Conservation (phyloP, 1,139 yeast species). For the Debaryomycetaceae sp. region DNA sequence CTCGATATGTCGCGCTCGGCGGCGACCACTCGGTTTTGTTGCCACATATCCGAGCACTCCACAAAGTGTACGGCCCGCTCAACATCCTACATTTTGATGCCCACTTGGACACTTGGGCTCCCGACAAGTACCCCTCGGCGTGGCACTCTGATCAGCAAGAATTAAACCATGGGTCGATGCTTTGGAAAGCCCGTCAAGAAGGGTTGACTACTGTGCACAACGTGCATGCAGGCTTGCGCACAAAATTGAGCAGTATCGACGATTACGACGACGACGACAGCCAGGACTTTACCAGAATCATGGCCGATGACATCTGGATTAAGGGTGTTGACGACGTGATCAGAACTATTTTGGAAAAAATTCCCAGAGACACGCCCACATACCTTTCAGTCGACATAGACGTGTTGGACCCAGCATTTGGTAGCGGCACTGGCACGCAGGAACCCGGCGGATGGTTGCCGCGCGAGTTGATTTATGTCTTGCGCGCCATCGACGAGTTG, state of each 20-base stretch:
- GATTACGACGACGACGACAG: conserved; percentile 63
- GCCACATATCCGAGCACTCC: conserved; percentile 64
- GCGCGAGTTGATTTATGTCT: conserved; percentile 62
- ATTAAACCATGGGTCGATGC: conserved; percentile 76
- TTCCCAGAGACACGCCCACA: conserved; percentile 58
- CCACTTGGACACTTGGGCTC: conserved; percentile 77
- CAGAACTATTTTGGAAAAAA: conserved; percentile 42
- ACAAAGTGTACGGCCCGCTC: conserved; percentile 56
- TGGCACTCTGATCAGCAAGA: conserved; percentile 66
- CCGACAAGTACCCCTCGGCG: conserved; percentile 59
- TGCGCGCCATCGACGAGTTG: conserved; percentile 54
- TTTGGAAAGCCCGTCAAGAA: conserved; percentile 71
- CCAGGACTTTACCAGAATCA: conserved; percentile 60
- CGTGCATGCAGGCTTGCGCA: conserved; percentile 69
- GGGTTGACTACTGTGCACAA: conserved; percentile 55
- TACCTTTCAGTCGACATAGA: conserved; percentile 74
- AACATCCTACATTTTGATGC: conserved; percentile 76
- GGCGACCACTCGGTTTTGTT: conserved; percentile 75
- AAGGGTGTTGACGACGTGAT: conserved; percentile 55
- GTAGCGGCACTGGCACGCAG: conserved; percentile 82
- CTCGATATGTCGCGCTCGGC: conserved; percentile 65
- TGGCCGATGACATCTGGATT: conserved; percentile 67
- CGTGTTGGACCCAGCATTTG: conserved; percentile 76
- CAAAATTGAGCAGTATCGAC: conserved; percentile 57
- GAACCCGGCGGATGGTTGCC: conserved; percentile 82